Evolutionary conservation across 352 stramenopile species (phyloP), one percentile per base, ranked within the genome.

Genomic region (Phytopythium kandeliae): DNA sequence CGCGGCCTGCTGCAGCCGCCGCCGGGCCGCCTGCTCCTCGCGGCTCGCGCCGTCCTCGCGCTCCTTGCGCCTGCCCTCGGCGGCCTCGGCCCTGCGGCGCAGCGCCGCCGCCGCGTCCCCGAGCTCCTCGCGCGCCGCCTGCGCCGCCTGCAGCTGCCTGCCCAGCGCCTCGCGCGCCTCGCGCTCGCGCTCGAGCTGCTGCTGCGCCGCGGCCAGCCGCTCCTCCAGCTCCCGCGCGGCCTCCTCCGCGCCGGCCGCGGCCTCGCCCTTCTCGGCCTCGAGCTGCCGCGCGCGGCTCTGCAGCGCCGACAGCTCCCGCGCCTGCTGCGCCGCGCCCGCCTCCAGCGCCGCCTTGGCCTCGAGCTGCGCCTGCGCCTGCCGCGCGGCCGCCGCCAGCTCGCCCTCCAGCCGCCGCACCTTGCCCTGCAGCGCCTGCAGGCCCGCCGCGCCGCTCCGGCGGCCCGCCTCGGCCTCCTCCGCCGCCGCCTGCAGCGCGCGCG

Each of bases 1-100:
- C 54, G 69, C 62, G 26, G 34, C 35, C 37, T 74, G 64, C 41
- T 78, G 71, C n/a, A 76, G 48, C 45, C 71, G 75, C 22, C 72
- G 45, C 44, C 74, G 72, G 40, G 48, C 40, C 12, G 52, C 41
- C 11, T 71, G 64, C 7, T 65, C 63, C 24, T 74, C 55, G 8
- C 61, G 62, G 34, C 46, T 48, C 2, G 31, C 31, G 19, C 24
- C 37, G 5, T 24, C 46, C n/a, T 59, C 55, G 11, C 50, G 49
- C 28, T 52, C 51, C 41, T 64, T 72, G 48, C 60, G 52, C 22
- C 59, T 62, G 12, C 48, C 30, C 26, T 69, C 63, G 4, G 19
- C 24, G 15, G 30, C 37, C n/a, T 72, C 64, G 0, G 67, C 26
- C 40, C 59, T 55, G 16, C 59, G 54, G 19, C 52, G 51, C 24